phyloP scores from a whole-genome alignment of 345 rosid species.

The Murraya paniculata region DNA sequence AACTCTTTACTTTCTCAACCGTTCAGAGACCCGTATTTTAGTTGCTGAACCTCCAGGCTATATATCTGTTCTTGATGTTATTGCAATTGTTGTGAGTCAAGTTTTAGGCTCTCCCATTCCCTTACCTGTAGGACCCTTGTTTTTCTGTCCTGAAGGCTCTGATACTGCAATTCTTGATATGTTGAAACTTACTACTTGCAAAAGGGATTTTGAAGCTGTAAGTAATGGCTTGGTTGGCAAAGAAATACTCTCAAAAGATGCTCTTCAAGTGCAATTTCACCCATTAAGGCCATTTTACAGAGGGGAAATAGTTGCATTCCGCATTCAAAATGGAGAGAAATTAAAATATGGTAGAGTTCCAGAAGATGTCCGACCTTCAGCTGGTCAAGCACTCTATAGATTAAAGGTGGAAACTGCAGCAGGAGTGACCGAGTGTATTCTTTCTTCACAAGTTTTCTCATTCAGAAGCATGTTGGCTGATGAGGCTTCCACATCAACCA shows the following conservation, averaged over 20 bases:
- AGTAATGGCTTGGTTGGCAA: conserved; percentile 54
- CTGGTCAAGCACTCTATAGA: conserved; percentile 88
- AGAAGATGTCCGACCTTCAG: conserved; percentile 86
- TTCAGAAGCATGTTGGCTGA: conserved; percentile 66
- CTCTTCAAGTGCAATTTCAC: conserved; percentile 81
- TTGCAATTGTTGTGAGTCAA: conserved; percentile 77
- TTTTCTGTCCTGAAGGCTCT: conserved; percentile 75
- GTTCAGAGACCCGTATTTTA: conserved; percentile 50
- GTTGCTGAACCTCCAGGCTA: conserved; percentile 83
- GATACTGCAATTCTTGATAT: conserved; percentile 55
- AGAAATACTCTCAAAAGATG: conserved; percentile 78
- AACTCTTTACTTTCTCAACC: conserved; percentile 61
- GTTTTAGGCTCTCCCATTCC: conserved; percentile 69
- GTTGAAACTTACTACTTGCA: conserved; percentile 60
- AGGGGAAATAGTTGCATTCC: conserved; percentile 94
- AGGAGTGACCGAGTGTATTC: conserved; percentile 56
- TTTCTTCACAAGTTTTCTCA: conserved; percentile 94
- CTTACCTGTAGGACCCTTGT: conserved; percentile 69
- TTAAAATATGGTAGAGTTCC: conserved; percentile 91
- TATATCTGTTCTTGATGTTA: conserved; percentile 66
- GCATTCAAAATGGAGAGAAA: conserved; percentile 69
- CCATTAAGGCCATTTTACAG: conserved; percentile 90
- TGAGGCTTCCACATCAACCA: conserved; percentile 40
- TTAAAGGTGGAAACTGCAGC: conserved; percentile 76
- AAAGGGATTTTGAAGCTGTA: conserved; percentile 42